Conservation (phyloP, 2,329 filamentous ascomycete genomes). For the Beauveria sp. region DNA sequence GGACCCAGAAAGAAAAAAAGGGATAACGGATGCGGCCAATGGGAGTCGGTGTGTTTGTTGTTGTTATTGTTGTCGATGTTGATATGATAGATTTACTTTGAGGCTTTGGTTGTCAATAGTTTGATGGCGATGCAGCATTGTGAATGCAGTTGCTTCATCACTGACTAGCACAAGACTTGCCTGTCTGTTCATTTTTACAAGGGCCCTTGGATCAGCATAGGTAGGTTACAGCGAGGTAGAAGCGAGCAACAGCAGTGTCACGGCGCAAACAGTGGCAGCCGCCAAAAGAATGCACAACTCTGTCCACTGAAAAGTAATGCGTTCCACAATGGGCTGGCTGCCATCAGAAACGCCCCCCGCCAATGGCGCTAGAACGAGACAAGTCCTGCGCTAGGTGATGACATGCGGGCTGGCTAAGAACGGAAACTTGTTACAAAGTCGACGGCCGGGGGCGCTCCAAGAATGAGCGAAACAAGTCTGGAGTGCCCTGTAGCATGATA, state of each 20-base stretch:
- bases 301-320: constrained; percentile 1
- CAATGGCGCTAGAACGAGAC: constrained; percentile 7
- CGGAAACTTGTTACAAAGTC: neutral
- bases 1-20: neutral
- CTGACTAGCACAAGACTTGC: neutral
- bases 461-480: neutral
- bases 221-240: neutral
- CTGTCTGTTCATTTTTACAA: neutral
- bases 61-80: neutral
- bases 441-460: neutral
- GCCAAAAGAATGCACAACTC: neutral
- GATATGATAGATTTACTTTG: neutral
- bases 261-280: neutral
- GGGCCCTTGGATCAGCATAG: neutral
- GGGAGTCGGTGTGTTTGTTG: neutral
- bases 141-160: no score
- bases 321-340: neutral
- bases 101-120: neutral
- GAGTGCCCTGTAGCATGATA: neutral
- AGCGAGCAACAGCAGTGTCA: neutral
- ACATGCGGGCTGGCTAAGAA: neutral
- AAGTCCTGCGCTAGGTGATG: neutral
- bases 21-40: neutral
- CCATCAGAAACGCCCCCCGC: neutral
- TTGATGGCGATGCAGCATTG: neutral